phyloP scores from a whole-genome alignment of 2,329 filamentous ascomycete genomes.

The Neocatenulostroma microsporum region DNA sequence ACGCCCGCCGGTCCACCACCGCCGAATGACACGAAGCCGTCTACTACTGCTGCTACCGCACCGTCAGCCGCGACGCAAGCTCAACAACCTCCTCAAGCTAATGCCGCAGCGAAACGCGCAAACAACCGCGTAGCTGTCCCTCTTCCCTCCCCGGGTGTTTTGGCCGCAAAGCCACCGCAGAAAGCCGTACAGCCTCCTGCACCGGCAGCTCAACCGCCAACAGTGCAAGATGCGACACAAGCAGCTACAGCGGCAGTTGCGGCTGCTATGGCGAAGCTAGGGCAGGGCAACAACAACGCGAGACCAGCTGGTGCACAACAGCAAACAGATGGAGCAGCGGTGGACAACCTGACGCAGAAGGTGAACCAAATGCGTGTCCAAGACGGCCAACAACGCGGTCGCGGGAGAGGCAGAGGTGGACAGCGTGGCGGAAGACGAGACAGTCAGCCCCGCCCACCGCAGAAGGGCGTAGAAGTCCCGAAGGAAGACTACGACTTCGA shows the following conservation, averaged over 20 bases:
- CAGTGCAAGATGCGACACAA: slow-evolving; percentile 53
- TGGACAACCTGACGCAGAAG: slow-evolving; percentile 66
- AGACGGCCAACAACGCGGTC: slow-evolving; percentile 29
- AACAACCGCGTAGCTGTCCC: slow-evolving; percentile 54
- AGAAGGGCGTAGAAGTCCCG: slow-evolving; percentile 69
- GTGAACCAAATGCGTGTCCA: slow-evolving; percentile 64
- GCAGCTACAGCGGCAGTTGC: slow-evolving; percentile 71
- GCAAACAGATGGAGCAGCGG: slow-evolving; percentile 14
- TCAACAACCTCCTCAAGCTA: slow-evolving; percentile 30
- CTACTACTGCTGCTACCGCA: slow-evolving; percentile 49
- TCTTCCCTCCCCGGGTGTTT: slow-evolving; percentile 40
- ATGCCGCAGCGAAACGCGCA: slow-evolving; percentile 32
- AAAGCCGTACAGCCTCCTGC: slow-evolving; percentile 9
- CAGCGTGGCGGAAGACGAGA: slow-evolving; percentile 30
- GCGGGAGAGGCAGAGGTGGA: slow-evolving; percentile 39
- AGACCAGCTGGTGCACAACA: slow-evolving; percentile 4
- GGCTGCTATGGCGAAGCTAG: slow-evolving; percentile 67
- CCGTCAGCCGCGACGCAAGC: slow-evolving; percentile 37
- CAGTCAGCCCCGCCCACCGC: slow-evolving; percentile 17
- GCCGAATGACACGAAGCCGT: slow-evolving; percentile 62
- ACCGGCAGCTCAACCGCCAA: slow-evolving; percentile 13
- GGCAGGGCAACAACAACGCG: slow-evolving; percentile 26
- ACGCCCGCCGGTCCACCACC: slow-evolving; percentile 49
- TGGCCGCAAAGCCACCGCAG: slow-evolving; percentile 19
- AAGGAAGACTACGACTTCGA: slow-evolving; percentile 90